Conservation (phyloP, 306 rosid species). For the Vigna mungo region DNA sequence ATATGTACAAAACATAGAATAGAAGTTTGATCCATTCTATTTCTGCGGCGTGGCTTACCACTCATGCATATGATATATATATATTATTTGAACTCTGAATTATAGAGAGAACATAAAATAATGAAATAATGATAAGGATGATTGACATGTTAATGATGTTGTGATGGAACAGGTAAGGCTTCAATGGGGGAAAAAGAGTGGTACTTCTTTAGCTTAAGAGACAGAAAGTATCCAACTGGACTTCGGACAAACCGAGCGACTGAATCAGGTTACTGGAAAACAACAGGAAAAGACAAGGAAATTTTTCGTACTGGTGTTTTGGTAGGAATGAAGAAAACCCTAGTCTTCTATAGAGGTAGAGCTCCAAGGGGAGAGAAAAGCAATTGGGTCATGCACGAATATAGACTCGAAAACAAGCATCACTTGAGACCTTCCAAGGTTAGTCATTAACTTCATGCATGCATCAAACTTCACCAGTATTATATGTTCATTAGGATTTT, state of each 20-base stretch:
- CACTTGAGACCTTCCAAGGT: conserved; percentile 75
- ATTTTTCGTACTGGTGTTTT: conserved; percentile 61
- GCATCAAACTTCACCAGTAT: neutral
- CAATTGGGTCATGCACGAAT: conserved; percentile 99
- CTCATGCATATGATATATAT: conserved; percentile 3
- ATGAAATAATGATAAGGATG: conserved; percentile 19
- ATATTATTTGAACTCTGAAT: no score
- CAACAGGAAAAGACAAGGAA: conserved; percentile 94
- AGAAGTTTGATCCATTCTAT: conserved; percentile 38
- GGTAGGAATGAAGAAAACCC: conserved; percentile 97
- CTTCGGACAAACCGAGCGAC: conserved; percentile 91
- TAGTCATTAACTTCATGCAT: neutral
- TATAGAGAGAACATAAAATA: neutral
- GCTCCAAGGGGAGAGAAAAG: conserved; percentile 96
- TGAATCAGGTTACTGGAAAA: conserved; percentile 94
- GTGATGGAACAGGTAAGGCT: conserved; percentile 66
- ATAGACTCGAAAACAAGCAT: conserved; percentile 68
- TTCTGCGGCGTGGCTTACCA: neutral
- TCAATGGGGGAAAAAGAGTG: conserved; percentile 92
- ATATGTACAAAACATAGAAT: neutral
- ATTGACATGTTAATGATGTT: conserved; percentile 12
- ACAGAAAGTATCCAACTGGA: conserved; percentile 90
- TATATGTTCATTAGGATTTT: neutral
- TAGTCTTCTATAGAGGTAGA: conserved; percentile 89
- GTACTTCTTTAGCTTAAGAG: conserved; percentile 88